Base-by-base conservation (phyloP, 2,329 filamentous ascomycete species). In the Emmonsia crescens region DNA sequence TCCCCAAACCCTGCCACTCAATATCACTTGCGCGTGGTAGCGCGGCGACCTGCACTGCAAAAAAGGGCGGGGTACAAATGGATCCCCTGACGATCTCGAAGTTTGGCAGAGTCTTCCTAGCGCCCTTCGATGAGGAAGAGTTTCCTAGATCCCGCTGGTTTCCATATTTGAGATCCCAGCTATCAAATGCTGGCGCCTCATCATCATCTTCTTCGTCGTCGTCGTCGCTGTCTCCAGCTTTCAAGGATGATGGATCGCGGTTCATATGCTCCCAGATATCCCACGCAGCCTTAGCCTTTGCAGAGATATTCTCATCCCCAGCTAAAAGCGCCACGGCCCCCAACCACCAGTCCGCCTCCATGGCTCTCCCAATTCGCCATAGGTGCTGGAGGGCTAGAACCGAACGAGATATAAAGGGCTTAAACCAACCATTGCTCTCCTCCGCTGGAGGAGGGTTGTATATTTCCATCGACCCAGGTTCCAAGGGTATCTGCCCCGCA, bases 401-500 rank as follows among this genome's bases (percentile, higher is more conserved):
- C 5, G 87, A 79, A 70, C 92, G 86, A 36, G 84, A 73, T 38
- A 73, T 71, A 65, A 85, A 82, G 5, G 75, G 74, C 3, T 77
- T 67, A 5, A 66, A 38, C 68, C 66, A 69, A 21, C 29, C 44
- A 12, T 42, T 5, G 60, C 46, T 29, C 16, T 24, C 24, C 2
- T 60, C 55, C 5, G 60, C 68, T 21, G 69, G 70, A 0, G 71
- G 62, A 4, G 67, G 61, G 0, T 67, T 64, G 5, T 65, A 64
- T 52, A 80, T 68, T 5, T 78, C 71, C 93, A 97, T 97, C 3
- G 83, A 87, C 3, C 86, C 82, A 0, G 94, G 92, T 5, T 93
- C 76, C 3, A 99, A 82, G 1, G 93, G 91, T 57, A 99, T 96
- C 74, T 97, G 94, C 0, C 94, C 94, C 0, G 94, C 92, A 42